These are phyloP conservation scores for Nicotiana tabacum DNA, from an alignment of 257 asterid species.

Conservation along the genomic window DNA sequence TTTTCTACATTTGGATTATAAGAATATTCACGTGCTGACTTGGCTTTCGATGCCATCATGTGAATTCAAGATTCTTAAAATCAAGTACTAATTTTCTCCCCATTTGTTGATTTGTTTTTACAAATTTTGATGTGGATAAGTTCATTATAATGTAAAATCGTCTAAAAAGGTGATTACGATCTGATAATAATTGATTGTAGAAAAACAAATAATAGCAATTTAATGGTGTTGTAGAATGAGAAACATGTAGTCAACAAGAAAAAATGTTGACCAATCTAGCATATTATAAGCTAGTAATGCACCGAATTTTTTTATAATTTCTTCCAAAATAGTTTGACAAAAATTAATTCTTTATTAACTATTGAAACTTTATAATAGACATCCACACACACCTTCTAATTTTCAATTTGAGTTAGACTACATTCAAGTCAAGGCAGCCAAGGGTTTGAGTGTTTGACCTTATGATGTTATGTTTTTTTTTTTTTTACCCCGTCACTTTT, in stretches of 20 bases:
- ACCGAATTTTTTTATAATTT: not conserved
- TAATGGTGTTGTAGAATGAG: not conserved
- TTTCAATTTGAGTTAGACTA: not conserved
- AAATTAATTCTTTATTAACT: not conserved
- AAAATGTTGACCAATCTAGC: not conserved
- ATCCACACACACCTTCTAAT: not conserved
- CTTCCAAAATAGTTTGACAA: not conserved
- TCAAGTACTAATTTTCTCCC: not conserved
- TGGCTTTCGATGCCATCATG: not conserved
- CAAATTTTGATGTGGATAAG: not conserved
- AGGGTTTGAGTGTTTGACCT: too few species aligned
- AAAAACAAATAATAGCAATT: not conserved
- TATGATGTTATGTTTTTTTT: too few species aligned
- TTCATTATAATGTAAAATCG: not conserved
- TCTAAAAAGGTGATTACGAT: not conserved
- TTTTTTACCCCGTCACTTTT: too few species aligned
- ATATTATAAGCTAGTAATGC: not conserved
- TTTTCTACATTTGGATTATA: not conserved
- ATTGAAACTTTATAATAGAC: not conserved
- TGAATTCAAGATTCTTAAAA: not conserved
- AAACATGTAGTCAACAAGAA: not conserved
- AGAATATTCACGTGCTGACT: slow-evolving; percentile 1
- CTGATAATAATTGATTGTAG: not conserved
- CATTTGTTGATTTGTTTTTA: not conserved
- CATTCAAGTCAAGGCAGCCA: not conserved